Conservation (phyloP, 106 monocot genomes). For the Acorus calamus region DNA sequence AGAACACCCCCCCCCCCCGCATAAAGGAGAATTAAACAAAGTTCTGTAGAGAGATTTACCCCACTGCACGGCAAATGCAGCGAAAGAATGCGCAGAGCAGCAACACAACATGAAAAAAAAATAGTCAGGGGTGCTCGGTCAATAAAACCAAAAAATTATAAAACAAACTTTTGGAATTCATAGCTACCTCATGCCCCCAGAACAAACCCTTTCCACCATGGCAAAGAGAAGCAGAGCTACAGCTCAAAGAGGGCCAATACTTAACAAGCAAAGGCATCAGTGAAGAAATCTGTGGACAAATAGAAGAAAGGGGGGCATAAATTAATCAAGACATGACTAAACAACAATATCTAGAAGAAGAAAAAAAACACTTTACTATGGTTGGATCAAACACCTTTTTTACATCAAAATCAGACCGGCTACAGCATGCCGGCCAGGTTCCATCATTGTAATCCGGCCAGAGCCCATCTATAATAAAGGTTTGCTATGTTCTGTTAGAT, state of each 20-base stretch:
- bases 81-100: conserved; percentile 8
- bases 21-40: neutral
- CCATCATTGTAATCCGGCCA: conserved; percentile 94
- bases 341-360: neutral
- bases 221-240: conserved; percentile 57
- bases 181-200: conserved; percentile 93
- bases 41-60: conserved; percentile 35
- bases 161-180: neutral
- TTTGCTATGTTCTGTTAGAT: neutral
- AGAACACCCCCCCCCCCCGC: too few species aligned
- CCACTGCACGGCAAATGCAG: conserved; percentile 46
- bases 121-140: neutral
- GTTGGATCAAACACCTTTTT: conserved; percentile 40
- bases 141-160: neutral
- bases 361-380: neutral
- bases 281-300: conserved; percentile 39
- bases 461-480: conserved; percentile 72
- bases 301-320: neutral
- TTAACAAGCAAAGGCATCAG: conserved; percentile 53
- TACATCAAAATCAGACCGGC: conserved; percentile 34
- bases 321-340: neutral
- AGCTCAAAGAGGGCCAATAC: conserved; percentile 90
- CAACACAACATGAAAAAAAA: conserved; percentile 16
- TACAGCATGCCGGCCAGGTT: conserved; percentile 87
- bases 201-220: conserved; percentile 75